phyloP scores from a whole-genome alignment of 371 early-diverging fungal species.

The Hamiltosporidium magnivora region DNA sequence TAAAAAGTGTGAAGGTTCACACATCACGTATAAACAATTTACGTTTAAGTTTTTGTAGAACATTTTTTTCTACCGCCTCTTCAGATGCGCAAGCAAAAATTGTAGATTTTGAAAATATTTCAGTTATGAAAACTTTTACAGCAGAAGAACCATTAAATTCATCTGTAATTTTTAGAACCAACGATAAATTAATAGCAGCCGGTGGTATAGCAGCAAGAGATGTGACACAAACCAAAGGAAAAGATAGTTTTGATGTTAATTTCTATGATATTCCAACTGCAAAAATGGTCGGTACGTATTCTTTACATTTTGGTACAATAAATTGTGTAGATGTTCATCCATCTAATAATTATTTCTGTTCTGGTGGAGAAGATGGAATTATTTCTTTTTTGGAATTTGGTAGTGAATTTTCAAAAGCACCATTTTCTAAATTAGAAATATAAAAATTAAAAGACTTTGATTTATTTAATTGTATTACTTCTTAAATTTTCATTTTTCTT shows the following conservation, averaged over 20 bases:
- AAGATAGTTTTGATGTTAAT: conserved; percentile 49
- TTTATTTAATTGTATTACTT: neutral
- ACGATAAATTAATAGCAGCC: conserved; percentile 47
- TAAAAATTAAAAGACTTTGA: neutral
- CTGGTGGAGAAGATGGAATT: conserved; percentile 48
- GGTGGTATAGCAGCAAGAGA: conserved; percentile 56
- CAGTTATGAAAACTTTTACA: conserved; percentile 36
- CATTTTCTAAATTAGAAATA: conserved; percentile 39
- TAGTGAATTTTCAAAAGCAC: conserved; percentile 28
- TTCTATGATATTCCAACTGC: conserved; percentile 53
- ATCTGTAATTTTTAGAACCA: conserved; percentile 45
- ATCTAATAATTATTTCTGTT: conserved; percentile 15
- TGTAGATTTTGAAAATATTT: conserved; percentile 35
- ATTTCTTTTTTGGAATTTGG: conserved; percentile 34
- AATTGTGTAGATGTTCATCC: conserved; percentile 53
- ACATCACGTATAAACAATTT: conserved; percentile 45
- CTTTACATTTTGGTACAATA: conserved; percentile 55
- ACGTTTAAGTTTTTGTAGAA: conserved; percentile 39
- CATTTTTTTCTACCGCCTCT: conserved; percentile 52
- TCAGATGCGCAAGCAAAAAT: conserved; percentile 50
- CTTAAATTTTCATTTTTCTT: no score
- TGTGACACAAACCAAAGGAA: conserved; percentile 53
- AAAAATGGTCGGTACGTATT: conserved; percentile 49
- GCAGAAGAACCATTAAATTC: conserved; percentile 54
- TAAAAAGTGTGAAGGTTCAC: conserved; percentile 24